Percentiles rank a stretch among this genome's conserved stretches.
These are phyloP conservation scores for Umbilicus rupestris DNA, from an alignment of 164 flowering plant species.

Conservation along the genomic window DNA sequence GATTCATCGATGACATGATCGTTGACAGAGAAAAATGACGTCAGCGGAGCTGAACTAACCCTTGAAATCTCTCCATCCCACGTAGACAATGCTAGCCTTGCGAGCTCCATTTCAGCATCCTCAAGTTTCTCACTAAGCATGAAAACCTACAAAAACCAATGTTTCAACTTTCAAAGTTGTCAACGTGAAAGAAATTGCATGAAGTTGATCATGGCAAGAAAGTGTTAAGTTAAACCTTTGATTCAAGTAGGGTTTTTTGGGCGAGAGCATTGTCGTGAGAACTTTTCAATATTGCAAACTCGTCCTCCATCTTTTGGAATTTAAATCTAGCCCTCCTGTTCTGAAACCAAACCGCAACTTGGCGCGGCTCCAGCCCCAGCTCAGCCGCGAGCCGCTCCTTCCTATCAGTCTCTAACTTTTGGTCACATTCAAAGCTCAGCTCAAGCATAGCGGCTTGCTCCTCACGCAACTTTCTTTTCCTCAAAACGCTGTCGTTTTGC, in stretches of 20 bases:
- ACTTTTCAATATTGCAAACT: slow-evolving; percentile 14
- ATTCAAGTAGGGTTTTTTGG: slow-evolving; percentile 7
- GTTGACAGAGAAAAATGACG: background rate
- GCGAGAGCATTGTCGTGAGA: background rate
- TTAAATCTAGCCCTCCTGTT: slow-evolving; percentile 44
- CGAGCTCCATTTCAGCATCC: background rate
- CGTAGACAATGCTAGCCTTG: too few species aligned
- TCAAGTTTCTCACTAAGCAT: background rate
- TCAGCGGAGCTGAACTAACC: background rate
- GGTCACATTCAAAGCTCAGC: slow-evolving; percentile 23
- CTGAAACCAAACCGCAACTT: slow-evolving; percentile 47
- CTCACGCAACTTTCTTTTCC: slow-evolving; percentile 29
- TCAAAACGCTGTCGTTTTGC: background rate
- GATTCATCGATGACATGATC: background rate
- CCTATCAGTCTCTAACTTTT: slow-evolving; percentile 34
- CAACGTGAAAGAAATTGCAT: too few species aligned
- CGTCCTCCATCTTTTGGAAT: slow-evolving; percentile 34
- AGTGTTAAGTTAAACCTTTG: background rate
- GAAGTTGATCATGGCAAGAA: too few species aligned
- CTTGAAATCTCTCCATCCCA: too few species aligned
- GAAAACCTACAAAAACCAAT: background rate
- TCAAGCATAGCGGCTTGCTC: slow-evolving; percentile 40
- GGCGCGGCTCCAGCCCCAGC: slow-evolving; percentile 35
- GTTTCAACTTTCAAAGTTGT: too few species aligned
- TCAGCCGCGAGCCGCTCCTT: slow-evolving; percentile 35